Evolutionary conservation across 306 rosid genomes (phyloP), one percentile per base, ranked within the genome.

Genomic region (Inga laurina): DNA sequence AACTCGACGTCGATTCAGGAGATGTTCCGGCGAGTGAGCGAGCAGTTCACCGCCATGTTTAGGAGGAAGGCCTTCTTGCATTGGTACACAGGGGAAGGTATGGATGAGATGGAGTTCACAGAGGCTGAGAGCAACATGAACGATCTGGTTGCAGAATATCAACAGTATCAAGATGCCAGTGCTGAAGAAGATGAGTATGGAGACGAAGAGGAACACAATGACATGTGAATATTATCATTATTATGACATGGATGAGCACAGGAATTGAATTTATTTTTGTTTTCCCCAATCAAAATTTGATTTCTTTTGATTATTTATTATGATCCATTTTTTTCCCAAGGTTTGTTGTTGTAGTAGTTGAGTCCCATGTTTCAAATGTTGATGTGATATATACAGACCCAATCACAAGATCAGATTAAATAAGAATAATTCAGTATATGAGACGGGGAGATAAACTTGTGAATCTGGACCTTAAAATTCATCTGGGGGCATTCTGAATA

Each of bases 91-190:
- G 94, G 94, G 19, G 94, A 91, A 83, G 94, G 94, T 39, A 91
- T 91, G 94, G 94, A 91, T 34, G 94, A 91, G 77, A 91, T 91
- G 94, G 94, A 91, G 85, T 91, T 91, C 83, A 91, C 94, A 0
- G 94, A 91, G 81, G 94, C 94, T 3, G 94, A 91, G 22, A 91
- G 94, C 70, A 91, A 91, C 81, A 91, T 91, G 94, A 91, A 91
- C 5, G 94, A 91, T 79, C 82, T 91, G 49, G 94, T 91, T 45
- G 85, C 94, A 0, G 94, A 91, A 84, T 91, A 91, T 82, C 94
- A 91, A 83, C 94, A 91, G 73, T 91, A 91, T 72, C 94, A 91
- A 67, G 94, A 91, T 77, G 94, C 94, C 24, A 89, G 88, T 4
- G 91, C 87, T 2, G 95, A 91, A 61, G 93, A 91, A 70, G 93